phyloP scores from a whole-genome alignment of 1,139 yeast species.

The Arxiozyma slooffiae region DNA sequence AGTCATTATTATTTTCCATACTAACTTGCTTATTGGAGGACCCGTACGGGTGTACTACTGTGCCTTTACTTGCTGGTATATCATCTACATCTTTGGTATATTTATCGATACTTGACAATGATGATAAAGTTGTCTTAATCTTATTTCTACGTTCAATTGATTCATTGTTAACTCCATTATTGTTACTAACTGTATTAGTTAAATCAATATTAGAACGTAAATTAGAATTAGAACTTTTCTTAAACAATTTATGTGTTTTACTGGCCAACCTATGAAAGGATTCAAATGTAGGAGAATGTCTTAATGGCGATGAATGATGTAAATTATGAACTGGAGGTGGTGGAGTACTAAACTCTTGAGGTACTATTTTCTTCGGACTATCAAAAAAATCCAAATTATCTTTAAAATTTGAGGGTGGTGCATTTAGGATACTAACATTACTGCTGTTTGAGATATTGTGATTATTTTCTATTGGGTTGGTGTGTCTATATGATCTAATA shows the following conservation, averaged over 20 bases:
- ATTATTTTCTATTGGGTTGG: conserved; percentile 25
- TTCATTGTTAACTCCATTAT: background rate
- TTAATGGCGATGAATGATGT: conserved; percentile 8
- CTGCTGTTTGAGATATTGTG: background rate
- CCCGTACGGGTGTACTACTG: conserved; percentile 37
- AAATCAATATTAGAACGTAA: conserved; percentile 8
- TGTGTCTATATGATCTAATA: conserved; percentile 32
- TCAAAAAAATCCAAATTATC: conserved; percentile 4
- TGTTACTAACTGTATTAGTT: background rate
- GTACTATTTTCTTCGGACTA: conserved; percentile 14
- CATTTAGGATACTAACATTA: background rate
- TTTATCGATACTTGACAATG: background rate
- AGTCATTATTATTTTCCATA: background rate
- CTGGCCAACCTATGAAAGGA: conserved; percentile 25
- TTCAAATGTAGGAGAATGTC: conserved; percentile 25
- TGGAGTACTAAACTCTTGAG: conserved; percentile 2
- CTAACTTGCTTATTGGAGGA: conserved; percentile 6
- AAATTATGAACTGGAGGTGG: conserved; percentile 5
- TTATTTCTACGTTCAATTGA: background rate
- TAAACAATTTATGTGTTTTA: conserved; percentile 24
- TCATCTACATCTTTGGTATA: conserved; percentile 2
- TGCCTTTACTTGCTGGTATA: conserved; percentile 32
- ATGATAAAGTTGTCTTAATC: background rate
- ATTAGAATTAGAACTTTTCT: conserved; percentile 17
- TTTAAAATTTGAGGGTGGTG: background rate